These are phyloP conservation scores for Coemansia sp. DNA, from an alignment of 192 early-diverging fungal genomes.

Conservation along the genomic window DNA sequence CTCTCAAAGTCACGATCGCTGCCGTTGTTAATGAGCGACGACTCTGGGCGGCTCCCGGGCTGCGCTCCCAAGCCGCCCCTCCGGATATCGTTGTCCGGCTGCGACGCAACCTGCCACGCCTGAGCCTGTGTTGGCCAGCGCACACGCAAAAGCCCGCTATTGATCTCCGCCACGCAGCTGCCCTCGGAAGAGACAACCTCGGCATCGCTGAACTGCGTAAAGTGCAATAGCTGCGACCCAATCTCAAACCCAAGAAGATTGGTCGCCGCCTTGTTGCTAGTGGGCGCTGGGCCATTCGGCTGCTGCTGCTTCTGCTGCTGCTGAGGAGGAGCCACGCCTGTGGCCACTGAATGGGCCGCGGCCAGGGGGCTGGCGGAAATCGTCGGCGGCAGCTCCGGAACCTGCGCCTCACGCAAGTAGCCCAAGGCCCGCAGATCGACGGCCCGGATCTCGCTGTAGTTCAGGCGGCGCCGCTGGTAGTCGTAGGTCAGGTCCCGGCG, in stretches of 20 bases:
- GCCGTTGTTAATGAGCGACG: constrained; percentile 26
- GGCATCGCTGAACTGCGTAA: constrained; percentile 40
- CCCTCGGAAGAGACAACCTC: constrained; percentile 31
- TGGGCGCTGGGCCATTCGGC: neutral
- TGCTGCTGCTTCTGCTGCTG: constrained; percentile 6
- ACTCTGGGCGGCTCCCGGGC: constrained; percentile 21
- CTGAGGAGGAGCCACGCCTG: constrained; percentile 1
- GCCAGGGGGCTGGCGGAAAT: constrained; percentile 30
- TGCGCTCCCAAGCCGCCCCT: neutral
- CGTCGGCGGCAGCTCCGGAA: constrained; percentile 17
- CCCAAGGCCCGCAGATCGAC: constrained; percentile 73
- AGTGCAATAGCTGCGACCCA: constrained; percentile 40
- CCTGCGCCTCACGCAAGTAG: constrained; percentile 43
- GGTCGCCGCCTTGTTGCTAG: neutral
- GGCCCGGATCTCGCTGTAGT: constrained; percentile 69
- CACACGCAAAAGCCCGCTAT: constrained; percentile 41
- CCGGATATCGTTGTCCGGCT: neutral
- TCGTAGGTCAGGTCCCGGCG: constrained; percentile 63
- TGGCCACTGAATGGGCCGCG: constrained; percentile 15
- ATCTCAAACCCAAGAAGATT: constrained; percentile 24
- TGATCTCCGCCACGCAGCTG: constrained; percentile 13
- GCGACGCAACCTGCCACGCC: constrained; percentile 19
- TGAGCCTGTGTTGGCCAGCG: constrained; percentile 45
- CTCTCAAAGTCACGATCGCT: constrained; percentile 5
- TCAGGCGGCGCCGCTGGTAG: constrained; percentile 72